Base-by-base conservation (phyloP, 1,139 yeast genomes). In the Cylindricascospora bacillispora region DNA sequence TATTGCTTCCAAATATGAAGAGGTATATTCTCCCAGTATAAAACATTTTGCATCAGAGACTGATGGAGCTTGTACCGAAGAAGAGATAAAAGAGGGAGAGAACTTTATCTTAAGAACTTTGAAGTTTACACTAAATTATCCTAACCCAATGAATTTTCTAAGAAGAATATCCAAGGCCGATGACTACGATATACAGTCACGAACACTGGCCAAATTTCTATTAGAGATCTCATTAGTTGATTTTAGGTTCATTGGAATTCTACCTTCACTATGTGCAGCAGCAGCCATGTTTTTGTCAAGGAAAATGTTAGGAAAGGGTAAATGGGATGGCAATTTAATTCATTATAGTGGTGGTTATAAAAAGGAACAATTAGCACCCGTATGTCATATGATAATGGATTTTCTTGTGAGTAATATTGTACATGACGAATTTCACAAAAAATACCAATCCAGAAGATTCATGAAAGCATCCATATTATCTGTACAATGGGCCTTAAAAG, bases 1-100 rank as follows among this genome's bases (percentile, higher is more conserved):
- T 56, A 80, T 86, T 42, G 95, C 97, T 21, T 89, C 95, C 15
- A 89, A 89, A 59, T 85, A 82, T 53, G 97, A 86, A 59, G 97
- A 86, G 58, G 94, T 86, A 28, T 81, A 81, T 51, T 73, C 89
- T 6, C 97, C 97, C 11, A 75, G 92, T 24, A 82, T 85, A 33
- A 72, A 75, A 44, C 81, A 83, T 58, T 85, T 83, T 57, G 86
- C 93, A 9, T 80, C 79, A 52, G 83, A 82, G 44, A 80, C 93
- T 26, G 94, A 82, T 49, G 80, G 85, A 14, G 81, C 79, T 43
- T 52, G 57, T 21, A 67, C 78, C 15, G 92, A 77, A 50, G 86
- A 79, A 35, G 94, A 82, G 49, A 81, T 86, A 32, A 65, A 85
- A 44, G 80, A 75, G 49, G 94, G 93, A 23, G 97, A 86, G 55